Base-by-base conservation (phyloP, 768 basidiomycete species). In the Collybia nuda region DNA sequence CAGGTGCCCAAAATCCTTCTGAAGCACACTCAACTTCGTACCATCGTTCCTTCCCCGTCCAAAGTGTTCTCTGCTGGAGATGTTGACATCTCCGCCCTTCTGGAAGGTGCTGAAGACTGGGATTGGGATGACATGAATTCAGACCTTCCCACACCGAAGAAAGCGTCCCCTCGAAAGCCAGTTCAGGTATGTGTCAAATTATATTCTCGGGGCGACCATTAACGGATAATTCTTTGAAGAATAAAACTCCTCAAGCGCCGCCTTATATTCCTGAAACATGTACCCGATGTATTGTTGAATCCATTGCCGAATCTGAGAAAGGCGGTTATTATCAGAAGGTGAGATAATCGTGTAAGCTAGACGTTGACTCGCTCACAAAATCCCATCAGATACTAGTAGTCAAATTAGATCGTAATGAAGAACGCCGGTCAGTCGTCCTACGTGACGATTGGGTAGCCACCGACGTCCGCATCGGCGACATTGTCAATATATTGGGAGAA, bases 391-490 rank as follows among this genome's bases (percentile, higher is more conserved):
- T 75, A 39, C 56, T 93, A 51, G 64, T 67, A 2, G 82, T 86
- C 4, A 72, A 68, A 39, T 61, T 78, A 1, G 69, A 77, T 11
- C 62, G 66, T 23, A 61, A 55, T 7, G 69, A 67, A 24, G 76
- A 74, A 32, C 52, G 48, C 23, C 71, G 81, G 11, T 67, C 65
- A 12, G 79, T 95, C 5, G 69, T 81, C 42, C 75, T 98, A 1
- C 76, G 70, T 26, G 89, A 93, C 51, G 90, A 94, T 55, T 97
- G 93, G 93, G 71, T 76, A 5, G 68, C 78, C 18, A 79, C 85
- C 6, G 80, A 84, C 41, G 69, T 90, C 44, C 76, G 76, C 6
- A 56, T 71, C 53, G 88, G 87, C 54, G 95, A 98, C 63, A 78
- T 76, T 32, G 70, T 95, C 55, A 96, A 96, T 64, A 72, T 93